These are phyloP conservation scores for Heliamphora pulchella DNA, from an alignment of 179 eudicot genomes.

Conservation along the genomic window DNA sequence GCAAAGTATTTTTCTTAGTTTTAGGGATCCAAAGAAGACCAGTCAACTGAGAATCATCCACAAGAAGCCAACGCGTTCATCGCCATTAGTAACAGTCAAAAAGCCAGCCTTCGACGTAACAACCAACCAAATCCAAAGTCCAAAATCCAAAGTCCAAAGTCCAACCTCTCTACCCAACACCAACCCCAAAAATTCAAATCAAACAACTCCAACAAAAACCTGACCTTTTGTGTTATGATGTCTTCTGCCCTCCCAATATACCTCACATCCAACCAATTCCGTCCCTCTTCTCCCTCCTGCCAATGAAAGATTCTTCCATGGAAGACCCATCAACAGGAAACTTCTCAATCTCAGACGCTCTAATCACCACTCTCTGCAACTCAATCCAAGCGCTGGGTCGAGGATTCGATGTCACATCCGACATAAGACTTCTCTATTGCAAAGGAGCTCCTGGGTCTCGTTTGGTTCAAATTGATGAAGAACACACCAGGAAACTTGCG, in stretches of 20 bases:
- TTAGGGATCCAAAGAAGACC: conserved; percentile 17
- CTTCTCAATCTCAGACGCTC: conserved; percentile 30
- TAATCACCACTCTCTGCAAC: conserved; percentile 57
- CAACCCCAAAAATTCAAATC: conserved; percentile 13
- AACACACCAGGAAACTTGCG: conserved; percentile 42
- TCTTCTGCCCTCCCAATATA: neutral
- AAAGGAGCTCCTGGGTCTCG: conserved; percentile 83
- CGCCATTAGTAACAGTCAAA: conserved; percentile 25
- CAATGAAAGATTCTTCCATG: conserved; percentile 30
- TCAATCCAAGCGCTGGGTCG: conserved; percentile 89
- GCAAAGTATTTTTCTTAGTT: neutral
- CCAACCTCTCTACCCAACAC: conserved; percentile 3
- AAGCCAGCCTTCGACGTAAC: conserved; percentile 19
- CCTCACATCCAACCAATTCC: neutral
- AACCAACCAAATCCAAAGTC: conserved; percentile 23
- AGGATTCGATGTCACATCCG: conserved; percentile 96
- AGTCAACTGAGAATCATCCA: conserved; percentile 38
- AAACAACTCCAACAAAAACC: neutral
- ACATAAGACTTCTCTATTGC: conserved; percentile 80
- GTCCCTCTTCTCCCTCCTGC: neutral
- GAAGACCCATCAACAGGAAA: conserved; percentile 21
- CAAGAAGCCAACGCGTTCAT: conserved; percentile 33
- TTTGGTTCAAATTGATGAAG: conserved; percentile 64
- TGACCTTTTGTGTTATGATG: neutral
- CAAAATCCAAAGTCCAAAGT: conserved; percentile 20